Base-by-base conservation (phyloP, 2,329 filamentous ascomycete genomes). In the Myriosclerotinia duriaeana region DNA sequence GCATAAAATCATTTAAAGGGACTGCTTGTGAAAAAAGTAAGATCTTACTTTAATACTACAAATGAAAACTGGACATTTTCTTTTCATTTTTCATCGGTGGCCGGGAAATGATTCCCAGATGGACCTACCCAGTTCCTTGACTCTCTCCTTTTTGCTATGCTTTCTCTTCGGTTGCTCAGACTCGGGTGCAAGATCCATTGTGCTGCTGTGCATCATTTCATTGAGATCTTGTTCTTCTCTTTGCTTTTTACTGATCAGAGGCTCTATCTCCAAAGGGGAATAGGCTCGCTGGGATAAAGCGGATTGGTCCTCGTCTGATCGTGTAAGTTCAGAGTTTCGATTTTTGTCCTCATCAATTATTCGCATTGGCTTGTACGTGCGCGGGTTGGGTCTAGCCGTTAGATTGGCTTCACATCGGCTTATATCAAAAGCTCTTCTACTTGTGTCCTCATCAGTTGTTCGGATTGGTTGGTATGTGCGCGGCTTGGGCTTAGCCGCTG, bases 61-160 rank as follows among this genome's bases (percentile, higher is more conserved):
- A 38, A 17, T 60, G 44, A 50, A 50, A 12, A 48, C 38, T 6
- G 12, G 22, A 17, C 7, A 20, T 14, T 22, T 36, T 36, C 40
- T 34, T 14, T 22, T 44, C 14, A 8, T 9, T 38, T 14, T 38
- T 61, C n/a, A 52, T 0, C n/a, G 4, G 1, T 38, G 36, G 20
- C 22, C 48, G 20, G 50, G 50, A 30, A 52, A 9, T 20, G 58
- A 61, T 40, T 8, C 58, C 58, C 30, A 61, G 15, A 61, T 36
- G 15, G 30, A 50, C n/a, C 26, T 26, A 20, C 58, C 20, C 0
- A 61, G 3, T 20, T 5, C 14, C 58, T 38, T 61, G 30, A 7
- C 14, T 44, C 38, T 61, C 14, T 50, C 44, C 5, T 2, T 50
- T 40, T 38, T 61, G n/a, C 44, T 52, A 20, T 20, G 7, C 12